These are phyloP conservation scores for Patellaria atrata DNA, from an alignment of 495 filamentous ascomycete species.

Conservation along the genomic window DNA sequence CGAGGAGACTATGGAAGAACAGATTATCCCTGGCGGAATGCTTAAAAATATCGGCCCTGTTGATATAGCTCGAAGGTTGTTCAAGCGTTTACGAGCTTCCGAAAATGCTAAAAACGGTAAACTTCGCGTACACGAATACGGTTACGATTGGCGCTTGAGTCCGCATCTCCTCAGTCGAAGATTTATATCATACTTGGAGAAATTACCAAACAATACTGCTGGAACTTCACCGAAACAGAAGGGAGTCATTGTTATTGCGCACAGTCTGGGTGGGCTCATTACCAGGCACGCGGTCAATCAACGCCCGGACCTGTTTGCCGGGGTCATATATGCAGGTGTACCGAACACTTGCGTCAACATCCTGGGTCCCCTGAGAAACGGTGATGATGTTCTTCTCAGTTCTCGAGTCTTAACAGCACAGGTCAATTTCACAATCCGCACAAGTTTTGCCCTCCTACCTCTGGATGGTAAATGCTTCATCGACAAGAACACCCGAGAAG, in stretches of 20 bases:
- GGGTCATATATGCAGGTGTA: conserved; percentile 73
- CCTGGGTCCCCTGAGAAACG: conserved; percentile 76
- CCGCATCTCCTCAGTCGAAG: conserved; percentile 59
- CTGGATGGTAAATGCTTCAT: conserved; percentile 84
- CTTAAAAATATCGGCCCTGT: conserved; percentile 82
- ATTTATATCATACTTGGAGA: conserved; percentile 57
- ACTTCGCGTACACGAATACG: conserved; percentile 74
- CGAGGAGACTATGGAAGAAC: conserved; percentile 70
- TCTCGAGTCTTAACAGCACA: conserved; percentile 85
- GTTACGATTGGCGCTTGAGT: conserved; percentile 90
- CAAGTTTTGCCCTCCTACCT: conserved; percentile 70
- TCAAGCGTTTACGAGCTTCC: conserved; percentile 61
- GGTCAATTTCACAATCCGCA: conserved; percentile 87
- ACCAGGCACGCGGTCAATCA: conserved; percentile 82
- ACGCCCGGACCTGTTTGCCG: conserved; percentile 72
- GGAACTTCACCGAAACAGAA: conserved; percentile 33
- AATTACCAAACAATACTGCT: conserved; percentile 56
- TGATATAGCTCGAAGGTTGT: conserved; percentile 68
- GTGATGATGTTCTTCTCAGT: conserved; percentile 79
- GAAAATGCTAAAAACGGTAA: conserved; percentile 56
- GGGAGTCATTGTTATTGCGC: conserved; percentile 73
- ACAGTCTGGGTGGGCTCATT: conserved; percentile 81
- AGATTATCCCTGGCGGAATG: conserved; percentile 71
- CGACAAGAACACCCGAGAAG: conserved; percentile 64
- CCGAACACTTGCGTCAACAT: conserved; percentile 84